Base-by-base conservation (phyloP, 169 alveolate species). In the Cryptosporidium muris region DNA sequence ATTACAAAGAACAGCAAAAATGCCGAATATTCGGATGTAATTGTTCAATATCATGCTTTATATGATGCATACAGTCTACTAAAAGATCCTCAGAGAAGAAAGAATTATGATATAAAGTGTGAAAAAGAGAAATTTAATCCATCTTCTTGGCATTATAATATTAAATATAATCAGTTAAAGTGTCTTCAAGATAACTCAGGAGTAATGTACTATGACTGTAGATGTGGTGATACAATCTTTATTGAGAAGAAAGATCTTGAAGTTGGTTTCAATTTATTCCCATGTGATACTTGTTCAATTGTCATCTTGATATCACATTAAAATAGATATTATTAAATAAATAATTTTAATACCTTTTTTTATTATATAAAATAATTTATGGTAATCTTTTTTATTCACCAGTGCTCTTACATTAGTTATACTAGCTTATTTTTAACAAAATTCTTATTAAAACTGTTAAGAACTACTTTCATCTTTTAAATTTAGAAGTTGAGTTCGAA, bases 71-170 rank as follows among this genome's bases (percentile, higher is more conserved):
- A 74, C 45, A 38, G 63, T 52, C 54, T 62, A 36, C 36, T 74
- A 42, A 74, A 74, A 43, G 85, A 74, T 1, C 85, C 67, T 11
- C 49, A 43, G 34, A 74, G 62, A 74, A 74, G 85, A 48, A 74
- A 36, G n/a, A 68, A 74, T 14, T 74, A 74, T 54, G 67, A 74
- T 34, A 4, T 42, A 12, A 25, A 25, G 25, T 25, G 25, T 25
- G 25, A 25, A 25, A 25, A 25, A 25, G 25, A 62, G 6, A 38
- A 4, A 11, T 74, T 74, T 74, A 74, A 60, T 14, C 52, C 54
- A 25, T 56, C 49, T 3, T 36, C 66, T 49, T 74, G 85, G 85
- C 85, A 74, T 34, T 58, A 74, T 25, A 43, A 54, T n/a, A 42
- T 74, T 4, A 58, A 58, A 12, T 38, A 58, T 12, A 64, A 58